Evolutionary conservation across 495 filamentous ascomycete species (phyloP).

Genomic region (Trichodelitschia bisporula): DNA sequence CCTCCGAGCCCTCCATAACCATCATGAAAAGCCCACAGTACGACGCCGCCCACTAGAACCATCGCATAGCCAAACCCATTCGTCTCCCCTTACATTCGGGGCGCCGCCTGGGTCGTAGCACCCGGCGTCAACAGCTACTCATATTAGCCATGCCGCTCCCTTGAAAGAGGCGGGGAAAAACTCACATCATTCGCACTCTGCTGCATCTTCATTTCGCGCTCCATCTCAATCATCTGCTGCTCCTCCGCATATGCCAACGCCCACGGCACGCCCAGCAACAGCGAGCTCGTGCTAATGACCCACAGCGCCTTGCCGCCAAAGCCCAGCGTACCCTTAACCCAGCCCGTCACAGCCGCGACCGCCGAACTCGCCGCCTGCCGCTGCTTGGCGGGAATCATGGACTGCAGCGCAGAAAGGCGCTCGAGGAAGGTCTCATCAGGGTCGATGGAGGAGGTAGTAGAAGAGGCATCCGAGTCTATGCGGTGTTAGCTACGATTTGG

Average conservation of each 20-base stretch:
- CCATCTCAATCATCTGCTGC: constrained; percentile 86
- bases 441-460: constrained; percentile 17
- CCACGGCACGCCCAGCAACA: constrained; percentile 81
- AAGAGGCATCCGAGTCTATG: constrained; percentile 14
- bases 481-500: constrained; percentile 1
- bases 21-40: no score
- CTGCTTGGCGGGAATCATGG: constrained; percentile 69
- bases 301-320: constrained; percentile 55
- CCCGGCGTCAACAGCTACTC: no score
- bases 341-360: constrained; percentile 27
- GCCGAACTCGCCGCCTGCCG: constrained; percentile 41
- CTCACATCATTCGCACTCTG: constrained; percentile 48
- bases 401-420: constrained; percentile 62
- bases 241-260: constrained; percentile 84
- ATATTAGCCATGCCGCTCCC: no score
- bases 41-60: no score
- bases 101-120: no score
- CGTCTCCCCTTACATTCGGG: no score
- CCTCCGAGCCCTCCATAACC: no score
- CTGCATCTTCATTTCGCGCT: constrained; percentile 85
- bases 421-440: constrained; percentile 56
- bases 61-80: no score
- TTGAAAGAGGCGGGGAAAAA: constrained; percentile 4
- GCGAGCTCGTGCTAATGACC: constrained; percentile 63
- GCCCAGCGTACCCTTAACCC: constrained; percentile 23